Evolutionary conservation across 225 moss, liverwort and hornwort species (phyloP).

Genomic region (Anthoceros angustus): DNA sequence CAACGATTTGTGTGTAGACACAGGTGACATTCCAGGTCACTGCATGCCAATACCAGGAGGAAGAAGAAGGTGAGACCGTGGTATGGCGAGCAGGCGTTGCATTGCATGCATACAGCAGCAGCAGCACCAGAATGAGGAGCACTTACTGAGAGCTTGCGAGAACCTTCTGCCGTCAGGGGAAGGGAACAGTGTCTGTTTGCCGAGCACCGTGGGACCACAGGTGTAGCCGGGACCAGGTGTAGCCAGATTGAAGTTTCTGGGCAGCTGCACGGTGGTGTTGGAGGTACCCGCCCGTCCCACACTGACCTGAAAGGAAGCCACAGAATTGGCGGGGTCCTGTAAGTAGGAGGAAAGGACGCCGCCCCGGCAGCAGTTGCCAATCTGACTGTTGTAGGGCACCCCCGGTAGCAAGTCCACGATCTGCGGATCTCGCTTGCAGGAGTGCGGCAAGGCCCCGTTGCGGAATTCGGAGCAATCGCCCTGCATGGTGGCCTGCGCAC

Average conservation of each 20-base stretch:
- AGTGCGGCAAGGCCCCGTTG: slow-evolving; percentile 15
- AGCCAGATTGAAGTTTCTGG: slow-evolving; percentile 35
- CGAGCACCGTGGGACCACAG: slow-evolving; percentile 5
- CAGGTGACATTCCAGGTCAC: slow-evolving; percentile 49
- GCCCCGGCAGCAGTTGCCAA: slow-evolving; percentile 48
- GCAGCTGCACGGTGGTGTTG: slow-evolving; percentile 24
- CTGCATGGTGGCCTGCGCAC: slow-evolving; percentile 35
- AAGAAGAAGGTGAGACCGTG: background rate
- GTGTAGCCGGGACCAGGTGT: slow-evolving; percentile 47
- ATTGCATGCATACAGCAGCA: background rate
- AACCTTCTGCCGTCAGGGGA: slow-evolving; percentile 24
- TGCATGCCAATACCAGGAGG: slow-evolving; percentile 6
- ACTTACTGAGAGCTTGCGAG: slow-evolving; percentile 36
- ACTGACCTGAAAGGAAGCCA: slow-evolving; percentile 26
- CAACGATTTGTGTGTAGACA: slow-evolving; percentile 28
- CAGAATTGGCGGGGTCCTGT: slow-evolving; percentile 32
- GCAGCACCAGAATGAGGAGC: background rate
- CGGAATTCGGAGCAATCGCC: slow-evolving; percentile 33
- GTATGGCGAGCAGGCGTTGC: background rate
- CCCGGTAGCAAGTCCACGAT: slow-evolving; percentile 50
- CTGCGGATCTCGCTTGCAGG: slow-evolving; percentile 32
- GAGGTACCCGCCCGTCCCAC: slow-evolving; percentile 20
- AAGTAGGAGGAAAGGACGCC: slow-evolving; percentile 34
- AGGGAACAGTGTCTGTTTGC: slow-evolving; percentile 19
- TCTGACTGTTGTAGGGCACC: slow-evolving; percentile 46